Base-by-base conservation (phyloP, 306 rosid species). In the Vicia sativa region DNA sequence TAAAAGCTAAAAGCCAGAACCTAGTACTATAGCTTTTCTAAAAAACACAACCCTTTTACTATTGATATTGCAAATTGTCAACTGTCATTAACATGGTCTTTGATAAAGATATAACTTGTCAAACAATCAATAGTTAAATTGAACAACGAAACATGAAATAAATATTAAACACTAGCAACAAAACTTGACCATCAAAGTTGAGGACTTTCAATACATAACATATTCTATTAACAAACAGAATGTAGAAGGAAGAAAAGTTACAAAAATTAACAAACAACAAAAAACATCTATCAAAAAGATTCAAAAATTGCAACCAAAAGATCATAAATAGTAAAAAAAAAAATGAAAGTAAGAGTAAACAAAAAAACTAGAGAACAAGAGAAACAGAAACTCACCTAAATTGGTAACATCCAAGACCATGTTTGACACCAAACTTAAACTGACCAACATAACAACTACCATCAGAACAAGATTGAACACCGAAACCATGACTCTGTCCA, bases 401-500 rank as follows among this genome's bases (percentile, higher is more conserved):
- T 75, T 88, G 97, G 91, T 95, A 95, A 69, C 91, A 90, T 0
- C 99, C 99, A 28, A 88, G 86, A 23, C 96, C 99, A 13, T 95
- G 99, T 78, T 95, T 95, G 28, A 85, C 95, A 7, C 95, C 99
- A 68, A 72, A 82, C 81, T 95, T 91, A 75, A 95, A 95, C 60
- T 82, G 86, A 7, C 99, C 99, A 34, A 84, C 74, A 58, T 85
- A 95, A 57, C 85, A 85, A 85, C 99, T 95, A 1, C 88, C 88
- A 78, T 95, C 99, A 0, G 97, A 79, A 84, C 99, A 95, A 65
- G 96, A 87, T 41, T 95, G 99, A 2, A 90, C 80, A 2, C 99
- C 99, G 2, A 95, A 42, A 1, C 99, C 99, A 78, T 88, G 96
- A 77, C 99, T 95, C 83, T 91, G 99, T 8, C 99, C 99, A 35